A percentile compares a stretch with the other conserved stretches of the same genome.
Conservation (phyloP, 176 grass and related monocot species). For the Rhynchospora breviuscula region DNA sequence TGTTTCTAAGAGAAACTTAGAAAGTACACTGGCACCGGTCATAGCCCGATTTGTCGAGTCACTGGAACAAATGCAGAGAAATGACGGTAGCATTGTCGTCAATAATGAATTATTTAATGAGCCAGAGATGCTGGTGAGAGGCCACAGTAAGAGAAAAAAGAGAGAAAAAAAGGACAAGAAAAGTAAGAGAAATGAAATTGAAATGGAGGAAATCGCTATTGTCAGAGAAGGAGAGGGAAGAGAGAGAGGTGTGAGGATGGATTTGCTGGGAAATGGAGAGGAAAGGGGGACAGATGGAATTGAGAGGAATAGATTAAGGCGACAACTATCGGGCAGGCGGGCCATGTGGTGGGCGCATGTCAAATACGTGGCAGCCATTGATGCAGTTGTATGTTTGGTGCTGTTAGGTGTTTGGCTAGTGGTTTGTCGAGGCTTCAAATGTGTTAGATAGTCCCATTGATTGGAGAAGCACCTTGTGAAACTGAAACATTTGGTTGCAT, state of each 20-base stretch:
- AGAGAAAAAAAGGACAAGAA: conserved; percentile 22
- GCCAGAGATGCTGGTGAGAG: not conserved
- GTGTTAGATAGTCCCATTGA: conserved; percentile 32
- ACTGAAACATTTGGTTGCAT: conserved; percentile 4
- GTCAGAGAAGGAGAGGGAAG: not conserved
- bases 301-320: not conserved
- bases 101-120: not conserved
- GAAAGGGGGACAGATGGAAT: not conserved
- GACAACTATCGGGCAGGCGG: not conserved
- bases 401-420: conserved; percentile 60
- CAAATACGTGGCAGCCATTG: conserved; percentile 36
- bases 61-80: conserved; percentile 21
- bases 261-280: not conserved
- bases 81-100: not conserved
- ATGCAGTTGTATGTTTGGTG: conserved; percentile 55
- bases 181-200: not conserved
- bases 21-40: conserved; percentile 33
- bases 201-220: conserved; percentile 22
- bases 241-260: conserved; percentile 22
- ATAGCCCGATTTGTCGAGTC: conserved; percentile 32
- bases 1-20: conserved; percentile 26
- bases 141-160: conserved; percentile 21
- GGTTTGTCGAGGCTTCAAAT: conserved; percentile 59
- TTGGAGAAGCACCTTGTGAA: not conserved
- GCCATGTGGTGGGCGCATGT: conserved; percentile 40